Base-by-base conservation (phyloP, 805 yeast genomes). In the Pichia manshurica region DNA sequence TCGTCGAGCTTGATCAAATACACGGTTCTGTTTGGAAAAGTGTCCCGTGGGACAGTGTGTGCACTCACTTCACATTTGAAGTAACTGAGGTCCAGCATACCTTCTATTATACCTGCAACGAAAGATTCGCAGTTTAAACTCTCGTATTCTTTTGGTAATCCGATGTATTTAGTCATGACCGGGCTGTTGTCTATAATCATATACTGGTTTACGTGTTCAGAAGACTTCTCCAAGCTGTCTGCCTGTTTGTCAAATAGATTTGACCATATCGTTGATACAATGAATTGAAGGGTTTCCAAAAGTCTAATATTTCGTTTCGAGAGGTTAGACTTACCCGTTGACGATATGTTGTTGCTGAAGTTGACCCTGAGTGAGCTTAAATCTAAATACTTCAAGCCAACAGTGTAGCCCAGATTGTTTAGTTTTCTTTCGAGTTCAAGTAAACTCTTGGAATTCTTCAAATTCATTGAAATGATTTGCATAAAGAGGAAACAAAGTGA, bases 121-220 rank as follows among this genome's bases (percentile, higher is more conserved):
- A 84, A 86, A 0, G 96, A 90, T 15, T 84, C 81, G 59, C 93
- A 85, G 59, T 84, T 86, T 57, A 87, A 72, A 52, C 81, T 81
- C 10, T 85, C 81, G 59, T 83, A 80, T 53, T 88, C 95, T 55
- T 77, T 79, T 2, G 96, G 96, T 4, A 85, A 82, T 28, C 86
- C 79, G 10, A 88, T 79, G 59, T 73, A 88, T 56, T 77, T 78
- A n/a, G 86, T 73, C 35, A 87, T 71, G 40, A 85, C 56, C 5
- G 96, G 96, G 13, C 71, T 62, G 56, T 82, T 78, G 61, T 88
- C 96, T 16, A 79, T 80, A 50, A 88, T 84, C 95, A 88, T 87
- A 56, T 73, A 78, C 60, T 78, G 81, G 53, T 82, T 82, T 49
- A 78, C 80, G 47, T 79, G 77, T 23, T 82, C 85, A 34, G 75